phyloP scores from a whole-genome alignment of 768 basidiomycete genomes.

The Mycena alexandri region DNA sequence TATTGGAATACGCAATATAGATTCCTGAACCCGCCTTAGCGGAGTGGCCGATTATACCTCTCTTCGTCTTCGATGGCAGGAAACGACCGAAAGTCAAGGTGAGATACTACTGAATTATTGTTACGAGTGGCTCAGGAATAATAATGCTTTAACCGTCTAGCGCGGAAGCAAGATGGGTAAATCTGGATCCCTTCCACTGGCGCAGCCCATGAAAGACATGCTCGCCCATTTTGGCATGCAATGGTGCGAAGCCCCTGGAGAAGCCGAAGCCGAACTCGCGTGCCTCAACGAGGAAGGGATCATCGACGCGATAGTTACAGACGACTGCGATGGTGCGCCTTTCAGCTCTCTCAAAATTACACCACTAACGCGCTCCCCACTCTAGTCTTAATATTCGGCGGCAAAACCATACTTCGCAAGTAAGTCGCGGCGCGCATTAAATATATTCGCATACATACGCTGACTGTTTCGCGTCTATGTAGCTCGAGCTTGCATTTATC shows the following conservation, averaged over 20 bases:
- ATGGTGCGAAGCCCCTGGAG: constrained; percentile 48
- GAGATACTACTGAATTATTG: not conserved
- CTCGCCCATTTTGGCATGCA: constrained; percentile 71
- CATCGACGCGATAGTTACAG: constrained; percentile 14
- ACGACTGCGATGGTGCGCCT: constrained; percentile 17
- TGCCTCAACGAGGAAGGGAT: constrained; percentile 2
- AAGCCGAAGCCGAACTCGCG: constrained; percentile 13
- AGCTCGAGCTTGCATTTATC: constrained; percentile 17
- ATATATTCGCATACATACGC: no score
- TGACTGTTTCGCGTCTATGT: no score
- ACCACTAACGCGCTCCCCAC: no score
- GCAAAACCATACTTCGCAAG: constrained; percentile 20
- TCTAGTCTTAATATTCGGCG: constrained; percentile 16
- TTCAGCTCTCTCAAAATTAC: no score
- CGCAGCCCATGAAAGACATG: constrained; percentile 64
- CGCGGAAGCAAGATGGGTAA: constrained; percentile 52
- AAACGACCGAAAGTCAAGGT: constrained; percentile 75
- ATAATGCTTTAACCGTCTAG: constrained; percentile 40
- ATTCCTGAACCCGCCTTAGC: constrained; percentile 16
- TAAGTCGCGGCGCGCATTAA: not conserved
- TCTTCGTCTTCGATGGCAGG: constrained; percentile 84
- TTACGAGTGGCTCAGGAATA: constrained; percentile 23
- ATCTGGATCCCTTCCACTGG: constrained; percentile 58
- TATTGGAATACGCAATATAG: not conserved
- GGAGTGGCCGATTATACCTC: constrained; percentile 66